These are phyloP conservation scores for Yamadazyma membranifaciens DNA, from an alignment of 1,139 yeast genomes.

Conservation along the genomic window DNA sequence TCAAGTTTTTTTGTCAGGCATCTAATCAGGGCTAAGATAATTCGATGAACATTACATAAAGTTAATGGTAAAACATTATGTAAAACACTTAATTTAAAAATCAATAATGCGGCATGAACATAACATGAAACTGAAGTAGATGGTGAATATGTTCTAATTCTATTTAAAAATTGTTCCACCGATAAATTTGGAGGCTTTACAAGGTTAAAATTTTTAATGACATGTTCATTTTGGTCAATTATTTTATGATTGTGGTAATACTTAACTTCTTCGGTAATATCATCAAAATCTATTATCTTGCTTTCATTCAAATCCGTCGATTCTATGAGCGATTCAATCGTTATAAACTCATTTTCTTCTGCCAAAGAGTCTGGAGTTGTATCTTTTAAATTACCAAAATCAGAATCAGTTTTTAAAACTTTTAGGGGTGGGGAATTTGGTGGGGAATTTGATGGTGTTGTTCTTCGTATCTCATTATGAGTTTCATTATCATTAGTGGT, in stretches of 20 bases:
- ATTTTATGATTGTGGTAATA: slow-evolving; percentile 18
- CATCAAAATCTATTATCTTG: slow-evolving; percentile 15
- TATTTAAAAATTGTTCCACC: slow-evolving; percentile 34
- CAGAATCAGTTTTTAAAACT: slow-evolving; percentile 9
- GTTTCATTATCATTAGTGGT: slow-evolving; percentile 1
- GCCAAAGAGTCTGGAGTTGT: slow-evolving; percentile 13
- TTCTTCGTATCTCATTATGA: neutral
- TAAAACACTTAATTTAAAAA: slow-evolving; percentile 36
- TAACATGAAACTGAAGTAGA: slow-evolving; percentile 41
- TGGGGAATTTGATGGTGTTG: slow-evolving; percentile 14
- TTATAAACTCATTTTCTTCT: slow-evolving; percentile 6
- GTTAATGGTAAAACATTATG: slow-evolving; percentile 34
- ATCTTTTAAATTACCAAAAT: slow-evolving; percentile 6
- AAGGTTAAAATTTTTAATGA: slow-evolving; percentile 34
- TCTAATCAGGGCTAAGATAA: slow-evolving; percentile 42
- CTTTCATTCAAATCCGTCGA: slow-evolving; percentile 12
- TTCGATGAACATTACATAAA: slow-evolving; percentile 35
- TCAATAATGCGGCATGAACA: slow-evolving; percentile 40
- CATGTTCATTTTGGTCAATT: slow-evolving; percentile 25
- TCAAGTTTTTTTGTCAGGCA: slow-evolving; percentile 45
- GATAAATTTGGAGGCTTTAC: slow-evolving; percentile 36
- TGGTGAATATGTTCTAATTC: slow-evolving; percentile 44
- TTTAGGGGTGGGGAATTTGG: slow-evolving; percentile 15
- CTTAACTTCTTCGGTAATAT: slow-evolving; percentile 20
- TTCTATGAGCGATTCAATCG: slow-evolving; percentile 10